Percentiles rank a stretch among this genome's conserved stretches.
Evolutionary conservation across 2,329 filamentous ascomycete species (phyloP).

Genomic region (Stromatinia cepivora): DNA sequence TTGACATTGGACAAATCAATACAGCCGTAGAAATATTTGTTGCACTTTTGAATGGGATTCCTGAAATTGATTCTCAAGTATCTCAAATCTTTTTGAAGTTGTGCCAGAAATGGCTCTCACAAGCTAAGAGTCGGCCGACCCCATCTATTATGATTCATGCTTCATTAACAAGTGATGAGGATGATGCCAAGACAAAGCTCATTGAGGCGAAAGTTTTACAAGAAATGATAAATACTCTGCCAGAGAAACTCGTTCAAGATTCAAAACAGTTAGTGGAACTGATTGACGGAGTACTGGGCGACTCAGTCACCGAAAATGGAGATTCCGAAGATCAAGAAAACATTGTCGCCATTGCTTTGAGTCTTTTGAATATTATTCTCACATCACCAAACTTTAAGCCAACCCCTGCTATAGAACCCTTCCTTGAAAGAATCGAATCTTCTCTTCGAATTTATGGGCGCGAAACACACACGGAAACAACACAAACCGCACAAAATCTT

Average conservation of each 20-base stretch:
- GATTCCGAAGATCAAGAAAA: slow-evolving; percentile 50
- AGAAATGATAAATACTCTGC: slow-evolving; percentile 62
- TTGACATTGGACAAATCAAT: slow-evolving; percentile 41
- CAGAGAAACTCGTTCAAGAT: slow-evolving; percentile 62
- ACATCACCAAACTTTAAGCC: slow-evolving; percentile 58
- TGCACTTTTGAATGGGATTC: slow-evolving; percentile 48
- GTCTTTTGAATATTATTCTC: slow-evolving; percentile 60
- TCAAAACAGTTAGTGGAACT: slow-evolving; percentile 66
- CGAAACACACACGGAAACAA: slow-evolving; percentile 46
- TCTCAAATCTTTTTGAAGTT: slow-evolving; percentile 61
- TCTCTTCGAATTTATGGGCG: slow-evolving; percentile 49
- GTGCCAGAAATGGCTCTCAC: slow-evolving; percentile 57
- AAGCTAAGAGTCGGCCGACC: slow-evolving; percentile 24
- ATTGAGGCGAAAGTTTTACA: slow-evolving; percentile 63
- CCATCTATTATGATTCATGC: slow-evolving; percentile 37
- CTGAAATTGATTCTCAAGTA: slow-evolving; percentile 46
- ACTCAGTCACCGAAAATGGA: slow-evolving; percentile 32
- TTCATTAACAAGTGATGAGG: slow-evolving; percentile 39
- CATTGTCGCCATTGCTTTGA: slow-evolving; percentile 55
- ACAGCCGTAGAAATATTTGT: slow-evolving; percentile 50
- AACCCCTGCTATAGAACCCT: slow-evolving; percentile 44
- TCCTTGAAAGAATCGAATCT: slow-evolving; percentile 50
- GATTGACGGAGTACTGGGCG: slow-evolving; percentile 56
- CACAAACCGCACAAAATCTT: slow-evolving; percentile 57
- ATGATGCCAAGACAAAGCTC: slow-evolving; percentile 51